Evolutionary conservation across 202 grass and related monocot genomes (phyloP), one percentile per base, ranked within the genome.

Genomic region (Eragrostis tef): DNA sequence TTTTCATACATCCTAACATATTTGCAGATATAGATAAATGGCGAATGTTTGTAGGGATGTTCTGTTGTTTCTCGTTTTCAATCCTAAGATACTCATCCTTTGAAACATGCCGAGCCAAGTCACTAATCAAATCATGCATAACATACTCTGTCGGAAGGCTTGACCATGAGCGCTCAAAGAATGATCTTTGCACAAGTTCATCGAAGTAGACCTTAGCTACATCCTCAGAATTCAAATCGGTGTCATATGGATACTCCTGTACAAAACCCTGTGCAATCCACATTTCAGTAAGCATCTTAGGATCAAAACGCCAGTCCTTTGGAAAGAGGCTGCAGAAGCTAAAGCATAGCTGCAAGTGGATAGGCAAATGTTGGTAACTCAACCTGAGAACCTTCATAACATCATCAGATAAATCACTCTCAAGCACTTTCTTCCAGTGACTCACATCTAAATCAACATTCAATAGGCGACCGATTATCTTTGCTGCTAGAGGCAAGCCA

Each of bases 201-300:
- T 80, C 36, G 8, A 91, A 60, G 56, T 86, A 88, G 15, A 67
- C 59, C 11, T 54, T 58, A 6, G 85, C 86, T 29, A 82, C 60
- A 49, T 88, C 86, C 67, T 86, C 78, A 3, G 79, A 9, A 74
- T 71, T 87, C 19, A 34, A 9, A 14, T 66, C 57, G 36, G 29
- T 74, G 51, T 64, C 80, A 52, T 64, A 65, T 9, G 9, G 25
- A 73, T 69, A 60, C 15, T 73, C 51, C 24, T 77, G 72, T 27
- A 88, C 59, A 51, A 88, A 79, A 47, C 89, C 89, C 26, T 88
- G 82, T 14, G 78, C 78, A 8, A 82, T 73, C 89, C 89, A 91
- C 64, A 91, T 81, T 49, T 82, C 15, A 63, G 71, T 73, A 57
- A 88, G 62, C 15, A 11, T 29, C 22, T 48, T 72, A 19, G 48